Evolutionary conservation across 176 grass and related monocot species (phyloP).

Genomic region (Avena atlantica): DNA sequence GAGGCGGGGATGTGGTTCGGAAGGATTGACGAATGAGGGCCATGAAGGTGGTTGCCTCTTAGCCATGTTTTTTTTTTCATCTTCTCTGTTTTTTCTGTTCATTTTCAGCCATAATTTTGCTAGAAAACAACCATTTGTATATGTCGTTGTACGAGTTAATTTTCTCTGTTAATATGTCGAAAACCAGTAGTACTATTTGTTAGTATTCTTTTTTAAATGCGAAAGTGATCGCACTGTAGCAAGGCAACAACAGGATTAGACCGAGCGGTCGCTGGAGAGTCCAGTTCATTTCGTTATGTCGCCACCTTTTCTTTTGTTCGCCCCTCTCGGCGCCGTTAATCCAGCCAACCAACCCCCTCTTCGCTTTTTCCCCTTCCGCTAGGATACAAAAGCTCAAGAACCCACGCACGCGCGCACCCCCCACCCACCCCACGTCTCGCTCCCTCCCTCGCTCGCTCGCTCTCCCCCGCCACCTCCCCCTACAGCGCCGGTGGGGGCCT

Average conservation of each 20-base stretch:
- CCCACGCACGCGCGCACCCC: constrained; percentile 51
- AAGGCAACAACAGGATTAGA: not conserved
- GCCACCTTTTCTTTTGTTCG: not conserved
- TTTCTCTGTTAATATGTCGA: too few relatives aligned
- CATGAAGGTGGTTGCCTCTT: too few relatives aligned
- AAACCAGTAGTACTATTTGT: too few relatives aligned
- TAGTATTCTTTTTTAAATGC: too few relatives aligned
- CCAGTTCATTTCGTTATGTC: not conserved
- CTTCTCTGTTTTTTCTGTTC: too few relatives aligned
- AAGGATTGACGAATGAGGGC: too few relatives aligned
- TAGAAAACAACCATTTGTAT: too few relatives aligned
- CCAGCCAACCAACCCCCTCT: constrained; percentile 11
- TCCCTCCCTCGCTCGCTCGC: not conserved
- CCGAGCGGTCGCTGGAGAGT: not conserved
- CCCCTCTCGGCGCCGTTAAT: constrained; percentile 39
- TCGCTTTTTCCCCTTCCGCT: constrained; percentile 7
- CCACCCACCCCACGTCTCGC: constrained; percentile 51
- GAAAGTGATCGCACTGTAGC: not conserved
- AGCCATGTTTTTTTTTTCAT: too few relatives aligned
- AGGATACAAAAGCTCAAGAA: constrained; percentile 61
- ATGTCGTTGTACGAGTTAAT: too few relatives aligned
- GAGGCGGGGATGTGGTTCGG: too few relatives aligned
- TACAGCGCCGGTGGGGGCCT: constrained; percentile 44
- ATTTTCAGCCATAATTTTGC: too few relatives aligned
- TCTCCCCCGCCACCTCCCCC: not conserved